Percentiles rank a stretch among this genome's conserved stretches.
These are phyloP conservation scores for Aureobasidium musti DNA, from an alignment of 2,329 filamentous ascomycete genomes.

Conservation along the genomic window DNA sequence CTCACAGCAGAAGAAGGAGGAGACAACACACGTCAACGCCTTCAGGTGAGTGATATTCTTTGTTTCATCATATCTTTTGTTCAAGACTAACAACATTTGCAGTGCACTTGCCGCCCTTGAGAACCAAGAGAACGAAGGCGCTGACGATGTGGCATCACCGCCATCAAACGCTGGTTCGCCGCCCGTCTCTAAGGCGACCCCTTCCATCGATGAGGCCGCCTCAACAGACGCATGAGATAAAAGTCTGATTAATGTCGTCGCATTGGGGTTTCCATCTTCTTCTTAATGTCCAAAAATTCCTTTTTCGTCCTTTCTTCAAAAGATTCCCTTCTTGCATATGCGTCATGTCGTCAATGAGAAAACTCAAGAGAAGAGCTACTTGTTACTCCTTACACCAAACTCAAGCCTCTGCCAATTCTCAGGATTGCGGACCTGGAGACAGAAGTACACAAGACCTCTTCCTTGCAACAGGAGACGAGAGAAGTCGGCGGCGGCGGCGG, in stretches of 20 bases:
- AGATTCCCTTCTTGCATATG: slow-evolving; percentile 25
- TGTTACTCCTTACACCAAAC: background rate
- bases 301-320: slow-evolving; percentile 17
- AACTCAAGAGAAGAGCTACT: slow-evolving; percentile 3
- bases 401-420: background rate
- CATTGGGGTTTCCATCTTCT: slow-evolving; percentile 18
- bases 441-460: background rate
- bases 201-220: slow-evolving; percentile 44
- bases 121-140: slow-evolving; percentile 60
- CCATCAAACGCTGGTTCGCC: slow-evolving; percentile 40
- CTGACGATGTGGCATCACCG: slow-evolving; percentile 63
- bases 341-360: slow-evolving; percentile 26
- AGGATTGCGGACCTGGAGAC: background rate
- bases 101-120: slow-evolving; percentile 56
- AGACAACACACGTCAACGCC: slow-evolving; percentile 71
- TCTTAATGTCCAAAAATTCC: slow-evolving; percentile 29
- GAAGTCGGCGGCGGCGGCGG: background rate
- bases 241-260: slow-evolving; percentile 14
- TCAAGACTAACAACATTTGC: slow-evolving; percentile 37
- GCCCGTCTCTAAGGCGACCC: slow-evolving; percentile 37
- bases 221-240: slow-evolving; percentile 42
- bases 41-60: slow-evolving; percentile 73
- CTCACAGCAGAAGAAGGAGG: slow-evolving; percentile 61
- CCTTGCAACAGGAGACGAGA: background rate
- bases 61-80: slow-evolving; percentile 33